Percentiles rank a stretch among this genome's conserved stretches.
Conservation (phyloP, 208 protist genomes). For the Trypanosoma boissoni region DNA sequence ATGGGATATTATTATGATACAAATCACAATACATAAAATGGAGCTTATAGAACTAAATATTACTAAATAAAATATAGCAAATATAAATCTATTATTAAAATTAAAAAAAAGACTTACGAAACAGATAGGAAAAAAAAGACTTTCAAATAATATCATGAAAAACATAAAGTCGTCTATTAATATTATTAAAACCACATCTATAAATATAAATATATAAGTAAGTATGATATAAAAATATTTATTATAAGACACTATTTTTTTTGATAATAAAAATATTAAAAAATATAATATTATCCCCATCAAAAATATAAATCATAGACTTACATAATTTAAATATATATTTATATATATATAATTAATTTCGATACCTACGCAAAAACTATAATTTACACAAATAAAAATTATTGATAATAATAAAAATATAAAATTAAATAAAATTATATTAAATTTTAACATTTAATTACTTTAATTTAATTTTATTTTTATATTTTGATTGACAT, state of each 20-base stretch:
- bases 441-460: conserved; percentile 72
- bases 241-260: conserved; percentile 36
- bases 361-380: conserved; percentile 73
- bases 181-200: conserved; percentile 42
- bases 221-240: conserved; percentile 54
- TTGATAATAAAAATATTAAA: conserved; percentile 57
- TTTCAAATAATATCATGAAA: conserved; percentile 83
- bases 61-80: conserved; percentile 50
- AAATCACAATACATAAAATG: conserved; percentile 50
- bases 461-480: conserved; percentile 75
- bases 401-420: conserved; percentile 53
- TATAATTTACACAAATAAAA: conserved; percentile 77
- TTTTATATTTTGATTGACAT: conserved; percentile 71
- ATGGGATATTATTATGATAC: conserved; percentile 46
- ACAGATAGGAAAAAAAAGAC: conserved; percentile 78
- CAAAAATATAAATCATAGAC: conserved; percentile 78
- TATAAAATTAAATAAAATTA: conserved; percentile 55
- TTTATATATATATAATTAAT: conserved; percentile 72
- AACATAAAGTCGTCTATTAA: conserved; percentile 52
- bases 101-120: conserved; percentile 83
- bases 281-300: conserved; percentile 39
- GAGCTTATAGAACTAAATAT: conserved; percentile 48
- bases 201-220: conserved; percentile 44
- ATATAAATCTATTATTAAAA: conserved; percentile 74
- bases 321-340: conserved; percentile 67